Conservation (phyloP, 140 eudicot species). For the Flaveria floridana region DNA sequence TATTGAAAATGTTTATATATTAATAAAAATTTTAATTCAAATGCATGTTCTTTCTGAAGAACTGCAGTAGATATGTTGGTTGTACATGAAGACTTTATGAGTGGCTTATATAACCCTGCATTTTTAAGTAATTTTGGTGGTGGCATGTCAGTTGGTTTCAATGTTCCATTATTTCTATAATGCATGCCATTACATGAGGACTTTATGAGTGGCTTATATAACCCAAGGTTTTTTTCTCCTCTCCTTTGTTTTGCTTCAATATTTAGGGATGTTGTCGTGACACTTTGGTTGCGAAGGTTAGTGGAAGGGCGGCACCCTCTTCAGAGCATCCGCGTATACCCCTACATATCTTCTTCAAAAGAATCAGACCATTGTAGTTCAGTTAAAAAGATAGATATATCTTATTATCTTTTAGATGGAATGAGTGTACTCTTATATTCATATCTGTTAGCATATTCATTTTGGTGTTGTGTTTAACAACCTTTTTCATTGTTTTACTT, state of each 20-base stretch:
- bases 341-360: too few relatives aligned
- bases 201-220: too few relatives aligned
- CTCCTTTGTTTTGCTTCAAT: background rate
- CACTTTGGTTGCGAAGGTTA: too few relatives aligned
- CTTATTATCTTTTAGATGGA: background rate
- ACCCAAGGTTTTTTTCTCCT: background rate
- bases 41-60: too few relatives aligned
- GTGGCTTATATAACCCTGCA: background rate
- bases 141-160: background rate
- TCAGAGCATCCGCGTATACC: too few relatives aligned
- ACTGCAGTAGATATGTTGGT: too few relatives aligned
- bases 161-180: background rate
- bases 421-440: background rate
- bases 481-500: background rate
- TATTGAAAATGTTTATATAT: too few relatives aligned
- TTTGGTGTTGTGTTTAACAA: background rate
- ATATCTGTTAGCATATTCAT: background rate
- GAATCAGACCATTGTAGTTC: too few relatives aligned
- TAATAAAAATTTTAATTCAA: too few relatives aligned
- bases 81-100: background rate
- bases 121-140: background rate
- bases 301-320: too few relatives aligned
- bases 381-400: background rate
- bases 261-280: background rate
- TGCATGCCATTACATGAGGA: background rate